A percentile compares a stretch with the other conserved stretches of the same genome.
These are phyloP conservation scores for Naganishia vaughanmartiniae DNA, from an alignment of 768 basidiomycete genomes.

Conservation along the genomic window DNA sequence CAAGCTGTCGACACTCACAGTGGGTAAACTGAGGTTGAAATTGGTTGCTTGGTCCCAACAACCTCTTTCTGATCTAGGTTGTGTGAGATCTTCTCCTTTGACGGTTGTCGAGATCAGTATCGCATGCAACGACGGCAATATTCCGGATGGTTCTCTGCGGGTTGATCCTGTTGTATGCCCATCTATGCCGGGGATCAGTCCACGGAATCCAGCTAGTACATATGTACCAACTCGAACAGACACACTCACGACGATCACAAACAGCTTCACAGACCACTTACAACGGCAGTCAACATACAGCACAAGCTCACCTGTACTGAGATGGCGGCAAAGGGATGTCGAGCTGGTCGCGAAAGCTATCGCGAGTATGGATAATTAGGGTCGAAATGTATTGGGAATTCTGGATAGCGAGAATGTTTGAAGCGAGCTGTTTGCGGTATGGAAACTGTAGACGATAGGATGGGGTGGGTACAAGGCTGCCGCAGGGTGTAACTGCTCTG, in stretches of 20 bases:
- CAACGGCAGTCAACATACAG: background rate
- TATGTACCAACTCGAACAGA: background rate
- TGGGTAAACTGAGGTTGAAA: too few species aligned
- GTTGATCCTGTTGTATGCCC: background rate
- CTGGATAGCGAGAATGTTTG: constrained; percentile 3
- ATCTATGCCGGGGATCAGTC: background rate
- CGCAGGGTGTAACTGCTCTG: constrained; percentile 1
- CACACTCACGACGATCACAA: background rate
- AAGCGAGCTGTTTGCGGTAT: too few species aligned
- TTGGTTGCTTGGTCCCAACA: too few species aligned
- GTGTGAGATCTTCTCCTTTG: background rate
- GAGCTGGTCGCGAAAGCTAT: too few species aligned
- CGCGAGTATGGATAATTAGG: too few species aligned
- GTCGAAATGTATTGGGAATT: background rate
- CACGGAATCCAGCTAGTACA: background rate
- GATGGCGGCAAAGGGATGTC: too few species aligned
- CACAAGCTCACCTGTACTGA: too few species aligned
- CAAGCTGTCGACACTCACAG: too few species aligned
- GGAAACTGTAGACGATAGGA: background rate
- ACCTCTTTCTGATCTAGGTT: background rate
- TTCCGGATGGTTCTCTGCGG: background rate
- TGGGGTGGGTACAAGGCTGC: background rate
- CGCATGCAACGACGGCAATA: background rate
- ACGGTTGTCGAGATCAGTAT: background rate
- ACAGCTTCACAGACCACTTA: background rate